These are phyloP conservation scores for Coelomomyces lativittatus DNA, from an alignment of 371 early-diverging fungal species.

Conservation along the genomic window DNA sequence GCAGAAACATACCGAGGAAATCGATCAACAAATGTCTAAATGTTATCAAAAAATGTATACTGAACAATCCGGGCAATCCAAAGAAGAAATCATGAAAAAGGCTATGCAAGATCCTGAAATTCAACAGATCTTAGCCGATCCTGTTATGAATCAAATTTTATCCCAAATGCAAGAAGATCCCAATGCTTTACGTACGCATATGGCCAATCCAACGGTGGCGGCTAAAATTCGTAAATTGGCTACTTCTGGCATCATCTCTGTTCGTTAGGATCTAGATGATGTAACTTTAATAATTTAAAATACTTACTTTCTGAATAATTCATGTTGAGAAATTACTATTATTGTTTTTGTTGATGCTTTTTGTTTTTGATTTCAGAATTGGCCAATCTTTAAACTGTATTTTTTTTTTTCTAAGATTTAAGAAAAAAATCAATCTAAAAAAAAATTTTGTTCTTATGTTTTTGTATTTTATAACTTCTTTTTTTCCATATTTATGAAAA, in stretches of 20 bases:
- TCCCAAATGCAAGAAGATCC: slow-evolving; percentile 94
- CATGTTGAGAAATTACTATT: too few species aligned
- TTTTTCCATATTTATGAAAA: too few species aligned
- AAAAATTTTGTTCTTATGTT: too few species aligned
- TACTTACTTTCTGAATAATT: too few species aligned
- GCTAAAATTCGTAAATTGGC: slow-evolving; percentile 80
- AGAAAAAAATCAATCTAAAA: too few species aligned
- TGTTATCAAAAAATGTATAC: slow-evolving; percentile 56
- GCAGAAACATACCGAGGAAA: slow-evolving; percentile 60
- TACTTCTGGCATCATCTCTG: slow-evolving; percentile 64
- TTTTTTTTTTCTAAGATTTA: too few species aligned
- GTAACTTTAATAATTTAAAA: neutral
- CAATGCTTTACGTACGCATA: slow-evolving; percentile 56
- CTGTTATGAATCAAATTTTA: slow-evolving; percentile 86
- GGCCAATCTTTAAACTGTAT: too few species aligned
- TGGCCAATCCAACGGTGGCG: slow-evolving; percentile 87
- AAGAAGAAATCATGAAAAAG: slow-evolving; percentile 59
- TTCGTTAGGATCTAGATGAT: slow-evolving; percentile 41
- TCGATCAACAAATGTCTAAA: slow-evolving; percentile 59
- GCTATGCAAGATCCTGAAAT: slow-evolving; percentile 86
- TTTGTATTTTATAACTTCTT: too few species aligned
- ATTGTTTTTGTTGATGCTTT: too few species aligned
- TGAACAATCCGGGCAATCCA: slow-evolving; percentile 17
- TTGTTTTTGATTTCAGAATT: too few species aligned
- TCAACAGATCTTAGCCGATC: slow-evolving; percentile 68